Conservation (phyloP, 495 filamentous ascomycete species). For the Daldinia decipiens region DNA sequence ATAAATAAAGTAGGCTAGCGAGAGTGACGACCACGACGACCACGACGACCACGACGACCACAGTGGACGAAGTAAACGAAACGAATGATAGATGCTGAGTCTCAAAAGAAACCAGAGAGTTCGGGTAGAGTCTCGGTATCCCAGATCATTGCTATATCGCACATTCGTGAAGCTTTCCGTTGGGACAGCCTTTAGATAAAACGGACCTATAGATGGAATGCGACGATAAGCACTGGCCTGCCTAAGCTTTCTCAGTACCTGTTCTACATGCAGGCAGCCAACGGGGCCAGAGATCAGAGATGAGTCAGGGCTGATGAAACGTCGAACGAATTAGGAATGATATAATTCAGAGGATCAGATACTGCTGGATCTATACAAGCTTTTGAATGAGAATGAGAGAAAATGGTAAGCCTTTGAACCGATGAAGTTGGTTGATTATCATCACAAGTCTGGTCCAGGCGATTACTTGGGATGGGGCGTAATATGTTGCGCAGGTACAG, state of each 20-base stretch:
- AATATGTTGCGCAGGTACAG: constrained; percentile 40
- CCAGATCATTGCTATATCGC: constrained; percentile 41
- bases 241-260: constrained; percentile 20
- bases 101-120: constrained; percentile 39
- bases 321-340: constrained; percentile 18
- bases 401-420: too few species aligned
- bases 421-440: constrained; percentile 13
- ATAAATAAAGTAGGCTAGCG: constrained; percentile 9
- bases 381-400: constrained; percentile 4
- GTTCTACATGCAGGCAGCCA: constrained; percentile 7
- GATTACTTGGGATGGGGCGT: background rate
- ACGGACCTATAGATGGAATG: constrained; percentile 10
- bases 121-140: constrained; percentile 17
- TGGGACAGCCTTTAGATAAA: constrained; percentile 16
- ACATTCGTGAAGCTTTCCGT: constrained; percentile 34
- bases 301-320: constrained; percentile 3
- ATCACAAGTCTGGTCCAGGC: constrained; percentile 7
- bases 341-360: constrained; percentile 8
- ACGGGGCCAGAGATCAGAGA: background rate
- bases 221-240: constrained; percentile 24
- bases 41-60: constrained; percentile 1
- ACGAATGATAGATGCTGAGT: constrained; percentile 20
- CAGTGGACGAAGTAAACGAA: constrained; percentile 18
- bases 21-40: constrained; percentile 7
- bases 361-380: constrained; percentile 16